A percentile compares a stretch with the other conserved stretches of the same genome.
phyloP scores from a whole-genome alignment of 2,329 filamentous ascomycete species.

The Allantophomopsis cytisporea region DNA sequence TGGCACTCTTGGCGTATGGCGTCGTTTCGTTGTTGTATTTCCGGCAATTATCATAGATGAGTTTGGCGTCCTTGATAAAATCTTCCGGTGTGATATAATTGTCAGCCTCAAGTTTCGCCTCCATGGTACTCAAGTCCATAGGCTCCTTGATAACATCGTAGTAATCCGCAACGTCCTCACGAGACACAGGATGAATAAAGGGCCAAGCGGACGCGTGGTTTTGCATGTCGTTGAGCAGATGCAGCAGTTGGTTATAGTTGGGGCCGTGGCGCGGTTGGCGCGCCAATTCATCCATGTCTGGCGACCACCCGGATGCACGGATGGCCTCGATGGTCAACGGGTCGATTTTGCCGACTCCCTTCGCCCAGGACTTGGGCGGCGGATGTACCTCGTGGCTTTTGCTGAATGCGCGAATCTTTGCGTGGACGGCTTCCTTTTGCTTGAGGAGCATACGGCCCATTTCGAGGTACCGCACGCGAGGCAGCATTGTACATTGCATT shows the following conservation, averaged over 20 bases:
- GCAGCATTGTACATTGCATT: constrained; percentile 98
- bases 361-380: constrained; percentile 78
- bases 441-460: constrained; percentile 88
- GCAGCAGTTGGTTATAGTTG: constrained; percentile 87
- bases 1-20: constrained; percentile 88
- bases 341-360: constrained; percentile 62
- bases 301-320: constrained; percentile 84
- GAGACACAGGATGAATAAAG: constrained; percentile 85
- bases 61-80: constrained; percentile 75
- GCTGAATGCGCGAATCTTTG: constrained; percentile 86
- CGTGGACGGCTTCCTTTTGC: constrained; percentile 89
- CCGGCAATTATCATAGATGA: constrained; percentile 90
- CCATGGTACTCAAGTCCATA: constrained; percentile 95
- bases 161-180: constrained; percentile 95
- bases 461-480: constrained; percentile 87
- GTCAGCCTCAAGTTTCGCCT: constrained; percentile 86
- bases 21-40: constrained; percentile 95
- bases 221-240: constrained; percentile 87
- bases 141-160: constrained; percentile 97
- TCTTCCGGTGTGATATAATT: constrained; percentile 86
- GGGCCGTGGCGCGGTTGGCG: constrained; percentile 91
- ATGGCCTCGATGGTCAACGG: constrained; percentile 81
- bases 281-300: constrained; percentile 94
- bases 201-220: constrained; percentile 92
- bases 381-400: constrained; percentile 79